Percentiles rank a stretch among this genome's conserved stretches.
Conservation (phyloP, 169 alveolate genomes). For the Plasmodium berghei region DNA sequence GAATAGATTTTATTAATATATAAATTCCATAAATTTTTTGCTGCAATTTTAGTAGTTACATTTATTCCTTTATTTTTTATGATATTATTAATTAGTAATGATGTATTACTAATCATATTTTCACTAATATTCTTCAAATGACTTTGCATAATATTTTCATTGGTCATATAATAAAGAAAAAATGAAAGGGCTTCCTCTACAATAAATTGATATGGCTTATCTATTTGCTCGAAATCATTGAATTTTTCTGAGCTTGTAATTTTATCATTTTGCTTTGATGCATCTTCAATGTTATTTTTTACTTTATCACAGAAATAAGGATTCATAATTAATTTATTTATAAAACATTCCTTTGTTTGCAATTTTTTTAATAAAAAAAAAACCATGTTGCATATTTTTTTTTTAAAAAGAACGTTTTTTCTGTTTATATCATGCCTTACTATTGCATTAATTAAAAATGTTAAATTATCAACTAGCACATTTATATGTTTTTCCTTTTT, state of each 20-base stretch:
- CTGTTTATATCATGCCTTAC: background rate
- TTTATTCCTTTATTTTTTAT: conserved; percentile 10
- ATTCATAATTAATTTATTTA: conserved; percentile 9
- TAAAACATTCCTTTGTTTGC: conserved; percentile 27
- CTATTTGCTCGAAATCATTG: background rate
- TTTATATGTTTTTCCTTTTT: conserved; percentile 25
- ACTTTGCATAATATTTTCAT: conserved; percentile 7
- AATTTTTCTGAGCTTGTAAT: background rate
- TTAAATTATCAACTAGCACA: conserved; percentile 7
- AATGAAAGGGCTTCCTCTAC: conserved; percentile 4
- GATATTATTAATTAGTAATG: conserved; percentile 19
- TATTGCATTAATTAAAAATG: background rate
- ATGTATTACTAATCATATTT: background rate
- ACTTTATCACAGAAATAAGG: no score
- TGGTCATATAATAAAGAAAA: conserved; percentile 7
- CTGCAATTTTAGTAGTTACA: background rate
- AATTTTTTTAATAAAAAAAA: conserved; percentile 50
- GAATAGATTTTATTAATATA: conserved; percentile 7
- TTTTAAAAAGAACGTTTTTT: background rate
- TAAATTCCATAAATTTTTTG: conserved; percentile 33
- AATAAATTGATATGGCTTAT: background rate
- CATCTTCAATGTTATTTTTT: no score
- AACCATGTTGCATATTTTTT: conserved; percentile 33
- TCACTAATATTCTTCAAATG: background rate
- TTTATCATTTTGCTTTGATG: background rate